Evolutionary conservation across 805 yeast genomes (phyloP), one percentile per base, ranked within the genome.

Genomic region (Kockiozyma suomiensis): DNA sequence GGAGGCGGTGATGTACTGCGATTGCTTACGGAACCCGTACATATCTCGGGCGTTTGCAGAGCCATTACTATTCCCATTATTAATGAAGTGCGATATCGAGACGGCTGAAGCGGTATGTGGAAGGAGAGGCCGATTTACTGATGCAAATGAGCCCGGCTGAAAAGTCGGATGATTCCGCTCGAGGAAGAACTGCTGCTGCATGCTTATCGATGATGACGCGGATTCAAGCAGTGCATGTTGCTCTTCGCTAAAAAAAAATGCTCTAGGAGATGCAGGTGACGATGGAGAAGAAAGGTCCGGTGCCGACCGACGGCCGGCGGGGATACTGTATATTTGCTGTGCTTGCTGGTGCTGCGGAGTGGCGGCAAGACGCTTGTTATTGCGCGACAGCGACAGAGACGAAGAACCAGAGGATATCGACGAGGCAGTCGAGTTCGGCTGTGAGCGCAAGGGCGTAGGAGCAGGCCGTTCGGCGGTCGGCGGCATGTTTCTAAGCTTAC

Each of bases 1-100:
- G 23, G 75, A 74, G 52, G 75, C 78, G 8, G 87, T 67, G 25
- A 87, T 77, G 66, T 78, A 82, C 45, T 76, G 74, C 19, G 83
- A 82, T 19, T 79, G 79, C 70, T 90, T 92, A 66, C 84, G 85
- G 76, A 93, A 93, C 1, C 99, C 99, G 71, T 93, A 93, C 50
- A 93, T 74, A 71, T 93, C 98, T 57, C 83, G 75, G 55, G 76
- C 59, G 10, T 56, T 59, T 2, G 47, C 47, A 5, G 55, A 23
- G 17, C 42, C 23, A 45, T 13, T 37, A 30, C 23, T 21, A 17
- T 37, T 19, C 26, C 41, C 32, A 43, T n/a, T n/a, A 46, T 13
- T 13, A 17, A 19, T 21, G 38, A n/a, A 4, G 41, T 41, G 46
- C 5, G 19, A 21, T 13, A 38, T 35, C 12, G 48, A 19, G 8